Evolutionary conservation across 768 basidiomycete species (phyloP), one percentile per base, ranked within the genome.

Genomic region (Suillus americanus): DNA sequence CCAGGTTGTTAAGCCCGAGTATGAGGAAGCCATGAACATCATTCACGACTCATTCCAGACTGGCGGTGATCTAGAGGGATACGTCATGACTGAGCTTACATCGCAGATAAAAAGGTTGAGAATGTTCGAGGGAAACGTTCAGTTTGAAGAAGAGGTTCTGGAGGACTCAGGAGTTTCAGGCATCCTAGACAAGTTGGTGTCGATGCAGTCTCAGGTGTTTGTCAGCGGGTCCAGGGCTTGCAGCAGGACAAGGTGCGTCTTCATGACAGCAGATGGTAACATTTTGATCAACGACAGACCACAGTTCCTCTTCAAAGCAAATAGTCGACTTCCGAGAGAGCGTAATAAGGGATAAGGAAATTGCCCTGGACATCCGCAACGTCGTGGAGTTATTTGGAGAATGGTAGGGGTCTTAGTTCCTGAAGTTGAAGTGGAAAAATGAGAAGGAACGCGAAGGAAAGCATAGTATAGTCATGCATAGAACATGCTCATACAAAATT

Each of bases 161-260:
- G 68, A 78, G 10, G 88, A 89, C 65, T 63, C 79, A 0, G 88
- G 88, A 0, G 74, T 84, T 28, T 66, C 79, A 56, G 85, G 82
- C 1, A 88, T 88, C 56, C 67, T 89, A 64, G 85, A 88, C 64
- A 88, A 87, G 72, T 72, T 83, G 64, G 80, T 86, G 46, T 78
- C 81, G n/a, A 79, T 79, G 64, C 73, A 79, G 33, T 82, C 86
- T 25, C 72, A 76, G 45, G 60, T 83, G 43, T 88, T 88, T 63
- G 73, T 89, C 23, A 82, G 81, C 41, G 86, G 84, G 3, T 79
- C 77, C 40, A 74, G 72, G 3, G 76, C 78, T 8, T 87, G 85
- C 66, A 80, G 83, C 48, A 77, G 79, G 57, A 73, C 74, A 18
- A 86, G 85, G 84, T 85, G 28, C 40, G 50, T 40, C 13, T 30